phyloP scores from a whole-genome alignment of 2,329 filamentous ascomycete species.

The Aspergillus unguis region DNA sequence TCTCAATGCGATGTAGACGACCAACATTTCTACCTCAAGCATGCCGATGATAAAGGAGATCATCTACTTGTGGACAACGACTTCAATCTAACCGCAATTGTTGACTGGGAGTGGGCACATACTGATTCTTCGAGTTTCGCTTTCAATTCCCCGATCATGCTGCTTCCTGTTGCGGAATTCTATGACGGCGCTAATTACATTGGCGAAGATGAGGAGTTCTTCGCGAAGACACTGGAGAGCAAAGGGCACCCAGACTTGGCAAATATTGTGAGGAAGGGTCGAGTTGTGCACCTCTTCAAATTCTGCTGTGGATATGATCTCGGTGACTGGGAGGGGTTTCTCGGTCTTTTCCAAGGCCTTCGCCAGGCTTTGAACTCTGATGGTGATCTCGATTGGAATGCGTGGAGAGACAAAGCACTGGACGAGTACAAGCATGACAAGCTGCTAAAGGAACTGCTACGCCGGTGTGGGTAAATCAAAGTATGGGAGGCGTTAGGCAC shows the following conservation, averaged over 20 bases:
- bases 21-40: conserved; percentile 45
- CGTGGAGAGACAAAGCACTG: conserved; percentile 38
- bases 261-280: conserved; percentile 32
- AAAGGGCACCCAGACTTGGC: conserved; percentile 39
- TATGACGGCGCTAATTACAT: conserved; percentile 37
- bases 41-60: conserved; percentile 50
- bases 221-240: conserved; percentile 33
- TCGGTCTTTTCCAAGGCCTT: conserved; percentile 43
- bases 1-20: conserved; percentile 21
- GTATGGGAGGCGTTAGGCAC: no score
- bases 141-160: conserved; percentile 44
- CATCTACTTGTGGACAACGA: conserved; percentile 48
- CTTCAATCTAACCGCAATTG: conserved; percentile 48
- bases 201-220: conserved; percentile 39
- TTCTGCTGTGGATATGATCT: conserved; percentile 47
- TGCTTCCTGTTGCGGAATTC: conserved; percentile 43
- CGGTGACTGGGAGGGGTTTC: conserved; percentile 43
- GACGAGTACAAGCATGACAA: conserved; percentile 30
- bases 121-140: conserved; percentile 35
- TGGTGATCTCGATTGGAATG: conserved; percentile 29
- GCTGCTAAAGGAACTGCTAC: conserved; percentile 3
- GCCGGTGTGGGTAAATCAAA: no score
- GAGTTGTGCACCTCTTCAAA: conserved; percentile 34
- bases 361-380: conserved; percentile 35
- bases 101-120: conserved; percentile 48